Percentiles rank a stretch among this genome's conserved stretches.
Conservation (phyloP, 148 eudicot species). For the Nyssa sinensis region DNA sequence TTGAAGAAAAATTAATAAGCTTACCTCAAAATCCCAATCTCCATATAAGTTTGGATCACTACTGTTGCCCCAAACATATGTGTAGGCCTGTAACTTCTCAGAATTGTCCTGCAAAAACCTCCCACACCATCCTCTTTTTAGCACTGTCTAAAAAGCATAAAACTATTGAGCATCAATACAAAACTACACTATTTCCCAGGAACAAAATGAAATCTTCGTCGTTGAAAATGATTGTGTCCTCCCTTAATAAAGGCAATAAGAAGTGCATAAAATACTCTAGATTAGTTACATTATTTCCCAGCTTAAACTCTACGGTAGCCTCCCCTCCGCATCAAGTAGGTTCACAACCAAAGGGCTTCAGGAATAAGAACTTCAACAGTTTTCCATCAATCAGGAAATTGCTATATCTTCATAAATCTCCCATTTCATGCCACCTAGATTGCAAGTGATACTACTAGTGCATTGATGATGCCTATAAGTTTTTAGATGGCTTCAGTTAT, state of each 20-base stretch:
- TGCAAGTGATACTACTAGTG: neutral
- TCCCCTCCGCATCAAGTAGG: neutral
- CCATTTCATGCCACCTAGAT: neutral
- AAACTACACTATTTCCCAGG: neutral
- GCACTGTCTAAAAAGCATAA: neutral
- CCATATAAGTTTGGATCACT: constrained; percentile 72
- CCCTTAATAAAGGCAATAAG: neutral
- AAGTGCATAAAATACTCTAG: neutral
- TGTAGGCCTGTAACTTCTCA: constrained; percentile 48
- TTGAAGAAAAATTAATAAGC: neutral
- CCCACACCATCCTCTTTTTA: neutral
- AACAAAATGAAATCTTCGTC: neutral
- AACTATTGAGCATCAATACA: neutral
- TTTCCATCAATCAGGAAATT: neutral
- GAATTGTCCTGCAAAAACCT: constrained; percentile 49
- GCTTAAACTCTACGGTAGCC: neutral
- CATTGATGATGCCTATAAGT: neutral
- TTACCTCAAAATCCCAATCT: constrained; percentile 85
- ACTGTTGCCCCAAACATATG: constrained; percentile 78
- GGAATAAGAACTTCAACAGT: neutral
- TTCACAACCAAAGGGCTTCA: neutral
- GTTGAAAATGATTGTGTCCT: neutral
- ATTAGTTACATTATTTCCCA: constrained; percentile 1
- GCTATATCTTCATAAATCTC: neutral
- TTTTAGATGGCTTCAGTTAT: neutral